Conservation (phyloP, 2,329 filamentous ascomycete species). For the Berkeleyomyces basicola region DNA sequence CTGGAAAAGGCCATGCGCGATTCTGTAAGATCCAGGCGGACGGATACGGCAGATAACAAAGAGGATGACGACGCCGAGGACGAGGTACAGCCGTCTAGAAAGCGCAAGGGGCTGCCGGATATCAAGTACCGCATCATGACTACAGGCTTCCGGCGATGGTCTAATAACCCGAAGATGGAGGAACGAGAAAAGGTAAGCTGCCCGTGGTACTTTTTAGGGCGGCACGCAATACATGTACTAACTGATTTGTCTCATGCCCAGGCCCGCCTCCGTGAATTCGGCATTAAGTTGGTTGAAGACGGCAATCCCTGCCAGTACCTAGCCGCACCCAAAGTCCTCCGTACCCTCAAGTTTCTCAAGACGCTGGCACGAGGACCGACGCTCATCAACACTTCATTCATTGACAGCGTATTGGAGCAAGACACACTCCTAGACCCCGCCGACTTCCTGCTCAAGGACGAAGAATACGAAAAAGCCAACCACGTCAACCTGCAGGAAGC, state of each 20-base stretch:
- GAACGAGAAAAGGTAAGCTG: constrained; percentile 55
- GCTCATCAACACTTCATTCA: constrained; percentile 61
- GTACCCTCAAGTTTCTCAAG: constrained; percentile 85
- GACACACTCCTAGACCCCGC: constrained; percentile 47
- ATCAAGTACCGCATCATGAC: constrained; percentile 51
- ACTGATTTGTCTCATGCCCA: constrained; percentile 23
- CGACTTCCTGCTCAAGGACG: constrained; percentile 54
- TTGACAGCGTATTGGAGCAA: constrained; percentile 58
- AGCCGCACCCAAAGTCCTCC: constrained; percentile 69
- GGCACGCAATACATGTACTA: constrained; percentile 7
- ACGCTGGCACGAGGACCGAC: constrained; percentile 67
- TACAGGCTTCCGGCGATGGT: constrained; percentile 74
- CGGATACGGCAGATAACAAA: constrained; percentile 22
- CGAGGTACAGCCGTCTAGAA: constrained; percentile 41
- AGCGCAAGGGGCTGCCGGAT: constrained; percentile 28
- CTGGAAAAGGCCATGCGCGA: constrained; percentile 32
- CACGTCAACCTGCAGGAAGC: constrained; percentile 53
- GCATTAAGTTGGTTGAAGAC: constrained; percentile 65
- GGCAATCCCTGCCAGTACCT: constrained; percentile 66
- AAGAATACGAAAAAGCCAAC: constrained; percentile 53
- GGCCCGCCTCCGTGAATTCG: constrained; percentile 67
- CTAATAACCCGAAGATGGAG: constrained; percentile 54
- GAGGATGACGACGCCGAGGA: constrained; percentile 34
- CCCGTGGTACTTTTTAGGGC: not conserved
- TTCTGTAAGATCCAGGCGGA: not conserved